These are phyloP conservation scores for Malassezia sp. DNA, from an alignment of 1,284 basidiomycete genomes.

Conservation along the genomic window DNA sequence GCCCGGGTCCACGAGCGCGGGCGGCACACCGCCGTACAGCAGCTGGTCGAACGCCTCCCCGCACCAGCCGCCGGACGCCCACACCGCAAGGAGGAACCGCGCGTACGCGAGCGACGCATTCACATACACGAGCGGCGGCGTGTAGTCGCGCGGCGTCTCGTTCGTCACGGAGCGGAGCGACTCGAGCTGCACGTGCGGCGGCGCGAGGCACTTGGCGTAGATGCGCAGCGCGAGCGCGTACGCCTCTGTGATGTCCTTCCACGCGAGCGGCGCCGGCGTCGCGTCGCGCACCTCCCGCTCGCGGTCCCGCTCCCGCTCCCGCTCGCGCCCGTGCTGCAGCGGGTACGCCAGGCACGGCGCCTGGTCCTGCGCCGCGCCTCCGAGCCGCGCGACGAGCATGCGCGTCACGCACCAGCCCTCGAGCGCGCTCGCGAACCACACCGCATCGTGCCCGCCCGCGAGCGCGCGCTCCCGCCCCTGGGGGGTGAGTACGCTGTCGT, in stretches of 20 bases:
- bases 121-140: constrained; percentile 41
- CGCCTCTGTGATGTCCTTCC: constrained; percentile 42
- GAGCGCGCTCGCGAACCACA: constrained; percentile 42
- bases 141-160: constrained; percentile 43
- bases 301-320: constrained; percentile 29
- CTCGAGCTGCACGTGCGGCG: constrained; percentile 32
- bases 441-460: constrained; percentile 44
- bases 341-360: constrained; percentile 25
- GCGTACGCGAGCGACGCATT: constrained; percentile 37
- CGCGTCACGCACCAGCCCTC: constrained; percentile 43
- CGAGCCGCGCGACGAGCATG: constrained; percentile 33
- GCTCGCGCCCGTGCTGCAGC: constrained; percentile 13
- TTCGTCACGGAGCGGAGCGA: constrained; percentile 28
- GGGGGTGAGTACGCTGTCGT: constrained; percentile 24
- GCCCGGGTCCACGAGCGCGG: constrained; percentile 26
- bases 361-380: constrained; percentile 32
- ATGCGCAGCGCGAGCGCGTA: constrained; percentile 37
- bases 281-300: constrained; percentile 14
- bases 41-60: constrained; percentile 44
- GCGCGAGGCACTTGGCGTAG: constrained; percentile 42
- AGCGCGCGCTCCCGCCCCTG: constrained; percentile 37
- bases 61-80: constrained; percentile 42
- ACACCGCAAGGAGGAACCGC: constrained; percentile 40
- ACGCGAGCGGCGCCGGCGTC: constrained; percentile 14
- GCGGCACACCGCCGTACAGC: constrained; percentile 40